Percentiles rank a stretch among this genome's conserved stretches.
phyloP scores from a whole-genome alignment of 1,284 basidiomycete genomes.

The Boletus semigastroideus region DNA sequence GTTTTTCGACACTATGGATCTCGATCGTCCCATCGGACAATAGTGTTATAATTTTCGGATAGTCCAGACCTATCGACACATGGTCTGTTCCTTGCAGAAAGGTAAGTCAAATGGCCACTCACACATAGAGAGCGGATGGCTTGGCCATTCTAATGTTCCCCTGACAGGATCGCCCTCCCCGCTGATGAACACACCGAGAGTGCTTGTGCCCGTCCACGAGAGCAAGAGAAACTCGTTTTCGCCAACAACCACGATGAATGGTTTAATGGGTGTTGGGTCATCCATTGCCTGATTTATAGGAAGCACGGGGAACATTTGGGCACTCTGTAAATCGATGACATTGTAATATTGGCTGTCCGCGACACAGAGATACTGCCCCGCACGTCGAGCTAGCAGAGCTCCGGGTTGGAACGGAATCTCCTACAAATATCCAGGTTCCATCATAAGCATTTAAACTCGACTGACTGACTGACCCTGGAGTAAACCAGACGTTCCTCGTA shows the following conservation, averaged over 20 bases:
- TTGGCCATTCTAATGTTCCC: conserved; percentile 83
- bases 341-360: conserved; percentile 74
- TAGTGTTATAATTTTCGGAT: conserved; percentile 76
- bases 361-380: conserved; percentile 68
- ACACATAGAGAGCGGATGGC: conserved; percentile 79
- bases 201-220: conserved; percentile 74
- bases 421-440: conserved; percentile 52
- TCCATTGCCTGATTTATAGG: conserved; percentile 71
- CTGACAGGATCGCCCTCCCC: conserved; percentile 84
- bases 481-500: conserved; percentile 32
- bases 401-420: conserved; percentile 78
- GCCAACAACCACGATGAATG: conserved; percentile 72
- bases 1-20: conserved; percentile 78
- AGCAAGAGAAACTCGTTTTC: conserved; percentile 78
- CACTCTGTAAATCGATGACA: conserved; percentile 71
- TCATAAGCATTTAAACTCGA: conserved; percentile 42
- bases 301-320: conserved; percentile 67
- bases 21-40: conserved; percentile 78
- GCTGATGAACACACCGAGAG: conserved; percentile 83
- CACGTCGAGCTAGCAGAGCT: conserved; percentile 62
- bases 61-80: conserved; percentile 64
- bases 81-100: not conserved
- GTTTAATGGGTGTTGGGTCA: conserved; percentile 49
- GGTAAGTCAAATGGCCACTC: conserved; percentile 32
- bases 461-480: conserved; percentile 30